Percentiles rank a stretch among this genome's conserved stretches.
Conservation (phyloP, 768 basidiomycete genomes). For the Hemileccinum rubropunctum region DNA sequence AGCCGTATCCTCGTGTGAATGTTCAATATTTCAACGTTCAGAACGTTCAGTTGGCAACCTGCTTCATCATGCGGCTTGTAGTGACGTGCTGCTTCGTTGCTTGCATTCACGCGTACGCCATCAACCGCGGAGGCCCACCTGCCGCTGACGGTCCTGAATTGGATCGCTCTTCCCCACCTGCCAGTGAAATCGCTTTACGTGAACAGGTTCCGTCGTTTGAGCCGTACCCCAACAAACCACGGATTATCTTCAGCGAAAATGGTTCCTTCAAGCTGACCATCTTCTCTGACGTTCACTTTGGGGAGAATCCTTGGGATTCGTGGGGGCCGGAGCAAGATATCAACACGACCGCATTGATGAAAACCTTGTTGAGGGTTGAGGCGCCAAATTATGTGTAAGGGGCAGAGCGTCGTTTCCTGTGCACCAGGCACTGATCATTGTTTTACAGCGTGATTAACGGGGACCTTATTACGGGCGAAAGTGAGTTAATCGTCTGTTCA, state of each 20-base stretch:
- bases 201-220: constrained; percentile 23
- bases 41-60: no score
- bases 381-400: constrained; percentile 68
- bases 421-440: not conserved
- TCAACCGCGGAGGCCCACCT: constrained; percentile 10
- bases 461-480: constrained; percentile 72
- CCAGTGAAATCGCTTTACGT: not conserved
- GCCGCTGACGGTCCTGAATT: no score
- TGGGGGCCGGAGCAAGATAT: constrained; percentile 69
- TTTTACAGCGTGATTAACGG: constrained; percentile 61
- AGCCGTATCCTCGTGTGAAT: not conserved
- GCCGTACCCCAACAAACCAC: constrained; percentile 46
- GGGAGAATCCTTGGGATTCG: constrained; percentile 68
- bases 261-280: constrained; percentile 71
- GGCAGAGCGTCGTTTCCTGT: not conserved
- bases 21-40: no score
- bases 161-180: not conserved
- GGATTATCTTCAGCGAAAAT: constrained; percentile 53
- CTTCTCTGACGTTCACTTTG: constrained; percentile 75
- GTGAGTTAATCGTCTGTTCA: constrained; percentile 27
- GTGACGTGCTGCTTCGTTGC: not conserved
- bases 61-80: constrained; percentile 3
- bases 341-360: constrained; percentile 61
- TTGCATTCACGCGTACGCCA: constrained; percentile 11
- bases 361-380: constrained; percentile 52